Evolutionary conservation across 208 protist species (phyloP), one percentile per base, ranked within the genome.

Genomic region (Wallacemonas sp.): DNA sequence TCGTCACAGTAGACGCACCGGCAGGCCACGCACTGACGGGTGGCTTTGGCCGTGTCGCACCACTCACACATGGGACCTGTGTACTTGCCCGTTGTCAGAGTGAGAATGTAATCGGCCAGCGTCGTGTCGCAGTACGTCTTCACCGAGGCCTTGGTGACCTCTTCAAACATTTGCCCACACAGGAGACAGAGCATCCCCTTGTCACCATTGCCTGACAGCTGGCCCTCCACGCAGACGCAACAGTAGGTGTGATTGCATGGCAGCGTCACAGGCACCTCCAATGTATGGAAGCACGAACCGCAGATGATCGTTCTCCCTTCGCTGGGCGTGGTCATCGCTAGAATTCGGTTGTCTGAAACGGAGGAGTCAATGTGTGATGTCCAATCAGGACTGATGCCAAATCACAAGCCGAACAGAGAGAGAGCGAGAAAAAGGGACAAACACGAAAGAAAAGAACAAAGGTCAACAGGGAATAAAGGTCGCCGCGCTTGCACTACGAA

Each of bases 21-120:
- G 72, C 89, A 95, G 52, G 90, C 79, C n/a, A 68, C 55, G 50
- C 89, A 95, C 71, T 89, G 81, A n/a, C 84, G 32, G 11, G 61
- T 69, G 0, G 89, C 84, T 2, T 61, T 12, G 5, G 59, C 71
- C 3, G 72, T 67, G 39, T 95, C 84, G 61, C 89, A 95, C 89
- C 89, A 95, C 67, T 95, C 84, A 62, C 89, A 95, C 59, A 71
- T 46, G 16, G 50, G 70, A 11, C 67, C 64, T n/a, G 64, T 67
- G 50, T 77, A 73, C 0, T 38, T 61, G 3, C 81, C 89, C 0
- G 70, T 55, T 0, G 74, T 63, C 0, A 89, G 74, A 20, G 57
- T 20, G 18, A 82, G 62, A 8, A 94, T 80, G 65, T 87, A 79
- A n/a, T 16, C 69, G 4, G 72, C 81, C 5, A 89, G 64, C 16